Conservation (phyloP, 805 yeast genomes). For the Kuraishia floccosa region DNA sequence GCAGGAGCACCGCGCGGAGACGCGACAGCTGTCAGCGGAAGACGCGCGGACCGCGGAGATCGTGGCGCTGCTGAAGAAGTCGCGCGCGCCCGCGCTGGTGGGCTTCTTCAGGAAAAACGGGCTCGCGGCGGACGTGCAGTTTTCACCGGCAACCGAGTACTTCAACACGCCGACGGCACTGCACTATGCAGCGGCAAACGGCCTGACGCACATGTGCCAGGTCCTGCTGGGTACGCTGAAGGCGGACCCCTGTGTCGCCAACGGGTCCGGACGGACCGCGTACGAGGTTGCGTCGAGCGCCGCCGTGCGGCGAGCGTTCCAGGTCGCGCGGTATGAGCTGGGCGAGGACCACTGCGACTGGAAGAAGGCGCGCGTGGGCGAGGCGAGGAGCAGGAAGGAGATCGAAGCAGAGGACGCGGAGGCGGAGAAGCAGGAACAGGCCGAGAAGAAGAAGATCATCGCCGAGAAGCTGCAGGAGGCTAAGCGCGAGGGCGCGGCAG, state of each 20-base stretch:
- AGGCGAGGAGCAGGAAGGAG: conserved; percentile 45
- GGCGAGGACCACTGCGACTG: conserved; percentile 69
- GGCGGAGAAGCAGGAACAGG: conserved; percentile 21
- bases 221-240: conserved; percentile 51
- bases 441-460: conserved; percentile 27
- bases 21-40: conserved; percentile 17
- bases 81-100: conserved; percentile 66
- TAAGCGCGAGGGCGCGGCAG: conserved; percentile 25
- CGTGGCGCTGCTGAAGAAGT: conserved; percentile 49
- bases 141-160: conserved; percentile 41
- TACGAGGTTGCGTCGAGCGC: conserved; percentile 48
- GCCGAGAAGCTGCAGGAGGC: conserved; percentile 28
- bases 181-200: conserved; percentile 66
- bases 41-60: conserved; percentile 51
- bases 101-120: conserved; percentile 49
- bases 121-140: conserved; percentile 40
- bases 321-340: conserved; percentile 48
- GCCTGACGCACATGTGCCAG: conserved; percentile 55
- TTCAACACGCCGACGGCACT: conserved; percentile 57
- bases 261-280: conserved; percentile 49
- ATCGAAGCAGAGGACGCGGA: conserved; percentile 31
- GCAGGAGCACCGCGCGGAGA: conserved; percentile 6
- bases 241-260: conserved; percentile 56
- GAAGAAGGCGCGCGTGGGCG: conserved; percentile 54
- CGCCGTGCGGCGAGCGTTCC: conserved; percentile 45